Evolutionary conservation across 306 rosid species (phyloP).

Genomic region (Cajanus cajan): DNA sequence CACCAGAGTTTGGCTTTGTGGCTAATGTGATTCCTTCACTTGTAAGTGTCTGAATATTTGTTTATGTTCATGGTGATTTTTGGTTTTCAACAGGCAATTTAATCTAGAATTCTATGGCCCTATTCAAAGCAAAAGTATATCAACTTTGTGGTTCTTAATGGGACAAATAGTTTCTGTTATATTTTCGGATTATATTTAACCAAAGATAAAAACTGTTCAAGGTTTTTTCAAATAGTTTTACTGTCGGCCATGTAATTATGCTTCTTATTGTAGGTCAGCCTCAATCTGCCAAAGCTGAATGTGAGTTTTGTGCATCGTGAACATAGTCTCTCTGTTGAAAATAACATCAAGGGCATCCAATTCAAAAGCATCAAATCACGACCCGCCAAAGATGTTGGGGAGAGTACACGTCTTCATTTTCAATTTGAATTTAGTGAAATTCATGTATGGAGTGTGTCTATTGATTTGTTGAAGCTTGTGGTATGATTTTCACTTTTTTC

Average conservation of each 20-base stretch:
- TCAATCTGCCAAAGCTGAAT: slow-evolving; percentile 68
- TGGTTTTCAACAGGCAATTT: neutral
- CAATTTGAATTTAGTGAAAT: slow-evolving; percentile 80
- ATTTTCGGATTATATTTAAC: neutral
- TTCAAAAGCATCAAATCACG: slow-evolving; percentile 63
- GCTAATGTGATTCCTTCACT: neutral
- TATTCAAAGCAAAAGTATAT: neutral
- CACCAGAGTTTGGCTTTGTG: neutral
- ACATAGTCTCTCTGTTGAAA: slow-evolving; percentile 62
- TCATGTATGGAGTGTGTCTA: slow-evolving; percentile 62
- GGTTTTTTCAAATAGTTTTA: slow-evolving; percentile 11
- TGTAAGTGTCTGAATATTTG: slow-evolving; percentile 3
- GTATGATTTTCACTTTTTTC: slow-evolving; percentile 7
- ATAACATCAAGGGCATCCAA: slow-evolving; percentile 74
- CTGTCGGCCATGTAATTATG: slow-evolving; percentile 17
- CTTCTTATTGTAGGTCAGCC: slow-evolving; percentile 61
- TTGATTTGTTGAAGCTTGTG: slow-evolving; percentile 26
- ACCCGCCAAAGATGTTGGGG: slow-evolving; percentile 59
- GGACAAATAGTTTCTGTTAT: neutral
- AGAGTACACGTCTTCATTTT: slow-evolving; percentile 79
- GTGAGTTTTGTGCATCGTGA: slow-evolving; percentile 67
- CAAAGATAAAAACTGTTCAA: neutral
- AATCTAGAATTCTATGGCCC: neutral
- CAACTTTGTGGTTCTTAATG: slow-evolving; percentile 11
- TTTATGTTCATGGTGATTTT: slow-evolving; percentile 7